Conservation (phyloP, 2,329 filamentous ascomycete species). For the Diaporthe citrichinensis region DNA sequence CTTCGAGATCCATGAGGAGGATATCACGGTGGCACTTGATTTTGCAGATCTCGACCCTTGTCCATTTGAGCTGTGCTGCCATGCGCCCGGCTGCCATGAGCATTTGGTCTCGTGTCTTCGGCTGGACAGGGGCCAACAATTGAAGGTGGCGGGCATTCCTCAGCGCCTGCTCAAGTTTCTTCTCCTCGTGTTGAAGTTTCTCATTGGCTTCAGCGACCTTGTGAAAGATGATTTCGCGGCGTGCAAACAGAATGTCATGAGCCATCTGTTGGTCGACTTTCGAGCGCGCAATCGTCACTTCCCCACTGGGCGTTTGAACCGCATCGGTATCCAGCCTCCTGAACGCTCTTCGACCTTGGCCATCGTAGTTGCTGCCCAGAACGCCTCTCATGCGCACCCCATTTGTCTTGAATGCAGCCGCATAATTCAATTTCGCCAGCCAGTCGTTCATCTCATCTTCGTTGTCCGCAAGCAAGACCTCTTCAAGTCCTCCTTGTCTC, state of each 20-base stretch:
- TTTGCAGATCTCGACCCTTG: conserved; percentile 93
- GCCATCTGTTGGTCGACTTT: conserved; percentile 86
- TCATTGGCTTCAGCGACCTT: conserved; percentile 89
- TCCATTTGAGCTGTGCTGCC: conserved; percentile 92
- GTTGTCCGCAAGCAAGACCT: conserved; percentile 90
- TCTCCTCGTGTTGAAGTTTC: conserved; percentile 79
- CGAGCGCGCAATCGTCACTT: conserved; percentile 80
- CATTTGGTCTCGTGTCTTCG: conserved; percentile 89
- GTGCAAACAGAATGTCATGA: conserved; percentile 86
- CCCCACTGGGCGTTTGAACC: conserved; percentile 79
- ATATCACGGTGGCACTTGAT: conserved; percentile 93
- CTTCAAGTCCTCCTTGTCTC: conserved; percentile 87
- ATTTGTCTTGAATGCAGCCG: conserved; percentile 91
- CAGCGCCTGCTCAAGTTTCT: conserved; percentile 85
- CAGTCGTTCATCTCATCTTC: conserved; percentile 97
- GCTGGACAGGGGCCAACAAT: conserved; percentile 89
- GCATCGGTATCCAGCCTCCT: conserved; percentile 78
- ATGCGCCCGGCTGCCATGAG: conserved; percentile 87
- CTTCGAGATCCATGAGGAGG: conserved; percentile 85
- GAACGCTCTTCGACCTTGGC: conserved; percentile 80
- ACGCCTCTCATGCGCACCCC: conserved; percentile 93
- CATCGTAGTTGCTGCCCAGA: conserved; percentile 87
- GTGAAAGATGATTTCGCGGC: conserved; percentile 84
- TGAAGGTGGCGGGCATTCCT: conserved; percentile 92
- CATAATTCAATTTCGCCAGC: conserved; percentile 96